Evolutionary conservation across 1,284 basidiomycete species (phyloP), one percentile per base, ranked within the genome.

Genomic region (Caloboletus inedulis): DNA sequence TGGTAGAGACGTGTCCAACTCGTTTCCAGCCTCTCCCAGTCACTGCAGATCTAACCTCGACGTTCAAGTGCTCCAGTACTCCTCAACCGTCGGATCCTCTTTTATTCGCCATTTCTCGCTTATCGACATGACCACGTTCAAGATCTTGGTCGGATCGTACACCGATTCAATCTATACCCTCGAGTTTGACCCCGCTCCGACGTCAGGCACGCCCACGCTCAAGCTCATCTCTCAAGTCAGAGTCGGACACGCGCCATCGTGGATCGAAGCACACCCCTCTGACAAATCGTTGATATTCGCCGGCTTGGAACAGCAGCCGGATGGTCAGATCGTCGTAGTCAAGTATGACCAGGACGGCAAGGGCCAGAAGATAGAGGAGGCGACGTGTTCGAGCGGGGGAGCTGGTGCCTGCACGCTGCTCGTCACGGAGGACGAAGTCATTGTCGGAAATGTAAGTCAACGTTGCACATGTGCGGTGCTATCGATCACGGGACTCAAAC

Each of bases 161-260:
- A 79, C 82, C 19, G 72, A 81, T 59, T 72, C 78, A 34, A 74
- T 89, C 54, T 76, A 75, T 42, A 83, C 84, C 0, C 69, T 81
- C 41, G 55, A 61, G 14, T 81, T 82, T 48, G 72, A 79, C 55
- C 66, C 74, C 6, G 53, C 59, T 3, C 56, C 25, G 25, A 27
- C 61, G 6, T 60, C 54, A 4, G 30, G 39, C 7, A 18, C 66
- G 7, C 60, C 71, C 4, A 74, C 72, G 21, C 69, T 89, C 46
- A 67, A 68, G 18, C 62, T 78, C 27, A 59, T 71, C 25, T 77
- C 80, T 4, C 63, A 75, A 14, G 59, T 80, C 41, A 66, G 69
- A 14, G 79, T 84, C 43, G 87, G 87, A 35, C 68, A 77, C 56
- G 79, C 81, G 62, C 85, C 87, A 1, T 87, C 84, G 2, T 89